These are phyloP conservation scores for Xylariaceae sp. DNA, from an alignment of 2,329 filamentous ascomycete genomes.

Conservation along the genomic window DNA sequence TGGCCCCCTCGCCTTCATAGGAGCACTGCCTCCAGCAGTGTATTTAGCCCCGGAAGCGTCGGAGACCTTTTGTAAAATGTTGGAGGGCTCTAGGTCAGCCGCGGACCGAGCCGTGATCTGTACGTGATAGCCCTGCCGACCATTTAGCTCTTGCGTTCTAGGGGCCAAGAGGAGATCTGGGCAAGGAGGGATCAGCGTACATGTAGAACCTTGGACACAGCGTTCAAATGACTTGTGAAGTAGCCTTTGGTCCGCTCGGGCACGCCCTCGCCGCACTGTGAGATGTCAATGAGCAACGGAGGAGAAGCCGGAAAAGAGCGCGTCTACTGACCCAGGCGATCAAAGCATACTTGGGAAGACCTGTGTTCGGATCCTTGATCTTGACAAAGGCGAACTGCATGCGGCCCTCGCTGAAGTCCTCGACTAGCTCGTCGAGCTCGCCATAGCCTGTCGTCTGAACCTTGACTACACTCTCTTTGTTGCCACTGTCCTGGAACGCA, in stretches of 20 bases:
- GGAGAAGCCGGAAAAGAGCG: not conserved
- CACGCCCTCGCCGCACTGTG: conserved; percentile 84
- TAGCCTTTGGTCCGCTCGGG: conserved; percentile 98
- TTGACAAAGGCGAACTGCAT: conserved; percentile 97
- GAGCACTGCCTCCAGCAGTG: conserved; percentile 61
- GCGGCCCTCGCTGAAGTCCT: conserved; percentile 94
- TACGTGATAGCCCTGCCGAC: conserved; percentile 77
- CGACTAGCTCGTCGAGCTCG: conserved; percentile 81
- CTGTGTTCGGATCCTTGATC: conserved; percentile 90
- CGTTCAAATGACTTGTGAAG: conserved; percentile 89
- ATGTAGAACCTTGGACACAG: conserved; percentile 88
- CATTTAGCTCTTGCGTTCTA: conserved; percentile 10
- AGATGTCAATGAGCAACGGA: conserved; percentile 3
- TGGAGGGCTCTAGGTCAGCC: conserved; percentile 78
- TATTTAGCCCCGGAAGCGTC: conserved; percentile 96
- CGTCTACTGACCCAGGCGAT: conserved; percentile 69
- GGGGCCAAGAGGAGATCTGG: not conserved
- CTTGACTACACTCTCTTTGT: conserved; percentile 92
- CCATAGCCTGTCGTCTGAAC: conserved; percentile 93
- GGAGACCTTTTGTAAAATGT: conserved; percentile 87
- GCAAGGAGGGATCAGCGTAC: conserved; percentile 11
- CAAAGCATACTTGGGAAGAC: conserved; percentile 84
- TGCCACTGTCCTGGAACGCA: conserved; percentile 81
- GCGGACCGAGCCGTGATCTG: conserved; percentile 95
- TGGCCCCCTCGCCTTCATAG: conserved; percentile 47